Evolutionary conservation across 768 basidiomycete species (phyloP), one percentile per base, ranked within the genome.

Genomic region (Mycena venus): DNA sequence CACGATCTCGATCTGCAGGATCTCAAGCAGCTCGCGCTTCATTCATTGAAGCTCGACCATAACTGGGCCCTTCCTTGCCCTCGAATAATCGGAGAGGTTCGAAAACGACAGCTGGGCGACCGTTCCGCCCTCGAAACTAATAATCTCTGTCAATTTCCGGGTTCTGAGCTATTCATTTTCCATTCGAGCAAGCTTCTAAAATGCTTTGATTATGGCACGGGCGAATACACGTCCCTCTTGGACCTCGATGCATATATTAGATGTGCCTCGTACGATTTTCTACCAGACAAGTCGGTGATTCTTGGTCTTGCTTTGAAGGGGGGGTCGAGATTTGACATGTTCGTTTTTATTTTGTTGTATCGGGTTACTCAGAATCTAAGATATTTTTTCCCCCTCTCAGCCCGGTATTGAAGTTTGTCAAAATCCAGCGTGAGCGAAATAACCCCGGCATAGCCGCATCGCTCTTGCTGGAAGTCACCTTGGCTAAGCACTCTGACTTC

Each of bases 291-390:
- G n/a, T 70, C 74, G 11, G 68, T 71, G 19, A 34, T 70, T 27
- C 47, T 75, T 10, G 74, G 74, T 21, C 19, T 75, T 8, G 74
- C 74, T 11, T 40, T 67, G 42, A 40, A 29, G 21, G 69, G 69
- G 23, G 74, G 74, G 15, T 63, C 73, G 34, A 56, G 62, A 42
- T 70, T 75, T 21, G 67, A 75, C 21, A 53, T 70, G 74, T 75
- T 42, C 32, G 74, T 70, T 19, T 34, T 68, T 31, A 19, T 14
- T 36, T n/a, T 10, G 11, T 31, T 4, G 5, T 25, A n/a, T n/a
- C 23, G 6, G 27, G 19, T 31, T 36, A n/a, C 31, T 49, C 42
- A 27, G 17, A 27, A 40, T 15, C n/a, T n/a, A n/a, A n/a, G n/a
- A 31, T 29, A 9, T 44, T 56, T 55, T 29, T 49, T 40, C 4